phyloP scores from a whole-genome alignment of 2,329 filamentous ascomycete genomes.

The Arthrobotrys pseudoclavata region DNA sequence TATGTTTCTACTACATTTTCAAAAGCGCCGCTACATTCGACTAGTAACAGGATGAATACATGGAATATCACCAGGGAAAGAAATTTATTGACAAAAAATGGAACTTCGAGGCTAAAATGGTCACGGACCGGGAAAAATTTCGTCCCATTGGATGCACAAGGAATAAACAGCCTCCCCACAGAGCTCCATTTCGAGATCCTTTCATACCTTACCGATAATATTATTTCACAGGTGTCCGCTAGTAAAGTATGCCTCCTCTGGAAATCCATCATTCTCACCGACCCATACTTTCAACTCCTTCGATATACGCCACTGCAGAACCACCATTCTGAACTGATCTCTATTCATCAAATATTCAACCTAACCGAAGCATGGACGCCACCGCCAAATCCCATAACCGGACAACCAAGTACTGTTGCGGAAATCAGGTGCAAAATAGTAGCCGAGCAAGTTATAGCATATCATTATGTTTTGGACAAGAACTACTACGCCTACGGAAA shows the following conservation, averaged over 20 bases:
- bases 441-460: not conserved
- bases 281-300: not conserved
- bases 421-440: constrained; percentile 7
- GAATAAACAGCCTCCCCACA: constrained; percentile 3
- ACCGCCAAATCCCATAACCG: no score
- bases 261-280: constrained; percentile 1
- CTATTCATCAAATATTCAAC: not conserved
- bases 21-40: not conserved
- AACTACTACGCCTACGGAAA: not conserved
- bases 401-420: not conserved
- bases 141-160: not conserved
- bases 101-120: not conserved
- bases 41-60: not conserved
- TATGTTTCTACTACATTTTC: not conserved
- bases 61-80: not conserved
- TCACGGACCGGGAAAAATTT: not conserved
- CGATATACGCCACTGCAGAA: not conserved
- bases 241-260: constrained; percentile 11
- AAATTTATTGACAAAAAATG: not conserved
- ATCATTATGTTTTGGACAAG: not conserved
- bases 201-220: constrained; percentile 1
- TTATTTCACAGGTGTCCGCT: not conserved
- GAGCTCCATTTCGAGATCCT: constrained; percentile 11
- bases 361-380: not conserved
- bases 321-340: not conserved